Evolutionary conservation across 169 alveolate genomes (phyloP).

Genomic region (Plasmodium cynomolgi): DNA sequence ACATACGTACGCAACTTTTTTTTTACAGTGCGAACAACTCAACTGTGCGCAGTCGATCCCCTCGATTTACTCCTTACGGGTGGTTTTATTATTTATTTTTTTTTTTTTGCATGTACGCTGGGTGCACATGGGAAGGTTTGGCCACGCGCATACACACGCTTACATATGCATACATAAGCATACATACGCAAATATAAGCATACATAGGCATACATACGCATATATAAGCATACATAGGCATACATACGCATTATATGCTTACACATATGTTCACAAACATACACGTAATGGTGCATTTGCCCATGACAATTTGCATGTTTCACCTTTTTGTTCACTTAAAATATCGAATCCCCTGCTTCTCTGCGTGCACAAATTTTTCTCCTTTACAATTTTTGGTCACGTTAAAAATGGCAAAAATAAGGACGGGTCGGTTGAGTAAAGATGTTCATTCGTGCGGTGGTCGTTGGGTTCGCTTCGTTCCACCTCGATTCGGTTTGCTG

Average conservation of each 20-base stretch:
- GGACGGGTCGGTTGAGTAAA: background rate
- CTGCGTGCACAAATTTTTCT: background rate
- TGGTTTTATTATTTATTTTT: background rate
- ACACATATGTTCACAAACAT: background rate
- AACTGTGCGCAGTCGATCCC: background rate
- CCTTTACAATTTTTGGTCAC: background rate
- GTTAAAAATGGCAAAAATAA: background rate
- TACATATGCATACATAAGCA: background rate
- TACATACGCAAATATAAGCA: background rate
- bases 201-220: background rate
- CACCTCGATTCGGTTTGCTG: background rate
- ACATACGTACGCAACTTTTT: slow-evolving; percentile 2
- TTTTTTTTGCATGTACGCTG: background rate
- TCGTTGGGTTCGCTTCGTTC: background rate
- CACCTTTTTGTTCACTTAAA: background rate
- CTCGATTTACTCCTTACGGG: background rate
- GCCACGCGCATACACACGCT: background rate
- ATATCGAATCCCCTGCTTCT: background rate
- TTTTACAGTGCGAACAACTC: background rate
- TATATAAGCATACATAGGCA: background rate
- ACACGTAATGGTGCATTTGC: background rate
- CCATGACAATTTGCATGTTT: background rate
- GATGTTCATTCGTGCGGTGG: background rate
- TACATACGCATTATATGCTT: background rate
- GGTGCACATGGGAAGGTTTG: background rate